These are phyloP conservation scores for Ziziphus jujuba DNA, from an alignment of 306 rosid species.

Conservation along the genomic window DNA sequence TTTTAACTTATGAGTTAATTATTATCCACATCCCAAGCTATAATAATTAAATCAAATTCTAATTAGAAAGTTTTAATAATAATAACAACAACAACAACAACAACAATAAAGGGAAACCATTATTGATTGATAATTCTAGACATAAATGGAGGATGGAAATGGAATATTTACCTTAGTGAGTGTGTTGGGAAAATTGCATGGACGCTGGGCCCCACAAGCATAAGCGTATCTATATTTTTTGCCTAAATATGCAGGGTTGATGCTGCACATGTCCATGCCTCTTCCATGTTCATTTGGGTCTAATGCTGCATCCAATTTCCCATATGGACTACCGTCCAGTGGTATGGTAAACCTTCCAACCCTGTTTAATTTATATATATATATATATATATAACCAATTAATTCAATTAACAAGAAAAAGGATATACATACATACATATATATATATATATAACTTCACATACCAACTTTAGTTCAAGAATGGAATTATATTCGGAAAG, in stretches of 20 bases:
- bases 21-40: neutral
- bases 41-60: neutral
- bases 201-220: conserved; percentile 95
- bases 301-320: conserved; percentile 74
- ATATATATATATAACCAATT: neutral
- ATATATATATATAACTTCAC: neutral
- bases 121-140: too few relatives aligned
- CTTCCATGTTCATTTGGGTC: conserved; percentile 88
- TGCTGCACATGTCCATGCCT: conserved; percentile 96
- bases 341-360: conserved; percentile 90
- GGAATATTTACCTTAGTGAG: conserved; percentile 64
- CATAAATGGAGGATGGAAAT: too few relatives aligned
- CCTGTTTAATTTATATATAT: conserved; percentile 29
- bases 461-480: too few relatives aligned
- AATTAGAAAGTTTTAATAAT: neutral
- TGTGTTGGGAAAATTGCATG: conserved; percentile 95
- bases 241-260: conserved; percentile 74
- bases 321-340: conserved; percentile 69
- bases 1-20: conserved; percentile 1
- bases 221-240: conserved; percentile 80
- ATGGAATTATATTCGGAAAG: too few relatives aligned
- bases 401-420: neutral
- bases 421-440: neutral
- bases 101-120: neutral
- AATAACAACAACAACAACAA: too few relatives aligned